Evolutionary conservation across 1,139 yeast genomes (phyloP), one percentile per base, ranked within the genome.

Genomic region (Suhomyces yuchorum): DNA sequence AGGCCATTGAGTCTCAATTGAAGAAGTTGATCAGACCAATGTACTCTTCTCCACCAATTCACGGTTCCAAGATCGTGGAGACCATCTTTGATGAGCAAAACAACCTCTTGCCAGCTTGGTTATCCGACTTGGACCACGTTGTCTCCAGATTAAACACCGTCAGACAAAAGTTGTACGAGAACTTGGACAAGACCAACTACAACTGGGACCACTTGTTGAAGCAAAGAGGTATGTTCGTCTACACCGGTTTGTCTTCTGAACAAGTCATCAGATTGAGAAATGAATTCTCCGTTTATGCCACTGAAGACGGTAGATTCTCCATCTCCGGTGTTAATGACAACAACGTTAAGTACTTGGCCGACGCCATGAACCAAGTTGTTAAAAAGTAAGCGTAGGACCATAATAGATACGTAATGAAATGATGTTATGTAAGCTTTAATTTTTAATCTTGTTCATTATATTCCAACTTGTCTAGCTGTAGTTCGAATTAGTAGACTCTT

Each of bases 221-320:
- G 63, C 98, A 93, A 71, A 87, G 95, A 67, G 99, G 99, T 63
- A 93, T 93, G 98, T 93, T 93, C 70, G 89, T 92, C 49, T 93
- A 80, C 75, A 92, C 97, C 37, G 97, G 97, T 11, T 79, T 93
- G 56, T 67, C 73, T 28, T 73, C 83, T 39, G 80, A 77, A 38
- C 96, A 90, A 68, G 93, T 88, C 42, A 75, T 81, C 48, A 73
- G 75, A 56, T 78, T 93, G 63, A 82, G 87, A 61, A 77, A 80
- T 47, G 82, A 88, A 61, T 86, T 73, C 70, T 86, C 90, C 37
- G 84, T 93, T 37, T 93, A 93, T 67, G 80, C 95, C 62, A 87
- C 96, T 34, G 78, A 80, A 56, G 95, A 91, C 66, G 98, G 98
- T 45, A 84, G 99, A 65, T 84, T 93, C 64, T 87, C 96, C 46